Percentiles rank a stretch among this genome's conserved stretches.
phyloP scores from a whole-genome alignment of 257 asterid genomes.

The Plantago major region DNA sequence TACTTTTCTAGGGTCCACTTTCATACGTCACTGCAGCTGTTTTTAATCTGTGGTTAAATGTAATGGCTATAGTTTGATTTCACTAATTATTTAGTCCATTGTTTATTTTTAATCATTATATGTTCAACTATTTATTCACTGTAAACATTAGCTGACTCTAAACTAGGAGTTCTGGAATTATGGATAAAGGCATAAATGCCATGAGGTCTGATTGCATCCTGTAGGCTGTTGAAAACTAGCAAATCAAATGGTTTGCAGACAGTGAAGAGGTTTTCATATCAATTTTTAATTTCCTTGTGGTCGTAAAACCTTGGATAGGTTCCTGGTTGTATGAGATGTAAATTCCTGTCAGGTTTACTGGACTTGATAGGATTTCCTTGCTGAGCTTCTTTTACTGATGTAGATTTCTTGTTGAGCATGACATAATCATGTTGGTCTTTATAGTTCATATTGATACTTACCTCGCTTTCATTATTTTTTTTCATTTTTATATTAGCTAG shows the following conservation, averaged over 20 bases:
- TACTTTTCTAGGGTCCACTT: too few relatives aligned
- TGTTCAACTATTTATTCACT: not conserved
- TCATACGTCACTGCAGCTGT: too few relatives aligned
- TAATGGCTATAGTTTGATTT: not conserved
- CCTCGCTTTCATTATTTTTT: not conserved
- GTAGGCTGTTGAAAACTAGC: not conserved
- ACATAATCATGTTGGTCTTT: not conserved
- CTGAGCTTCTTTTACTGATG: not conserved
- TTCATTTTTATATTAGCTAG: not conserved
- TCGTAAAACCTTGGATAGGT: not conserved
- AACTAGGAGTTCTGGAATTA: not conserved
- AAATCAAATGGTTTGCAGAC: not conserved
- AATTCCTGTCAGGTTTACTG: conserved; percentile 6
- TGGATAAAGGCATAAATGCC: not conserved
- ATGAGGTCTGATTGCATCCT: not conserved
- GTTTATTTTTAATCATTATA: not conserved
- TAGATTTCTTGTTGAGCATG: not conserved
- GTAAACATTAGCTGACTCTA: not conserved
- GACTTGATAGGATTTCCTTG: not conserved
- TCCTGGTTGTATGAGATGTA: not conserved
- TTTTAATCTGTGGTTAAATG: too few relatives aligned
- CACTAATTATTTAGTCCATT: not conserved
- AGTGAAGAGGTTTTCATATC: not conserved
- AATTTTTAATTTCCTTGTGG: not conserved
- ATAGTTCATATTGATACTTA: not conserved